Base-by-base conservation (phyloP, 352 stramenopile genomes). In the Phytophthora constricta region DNA sequence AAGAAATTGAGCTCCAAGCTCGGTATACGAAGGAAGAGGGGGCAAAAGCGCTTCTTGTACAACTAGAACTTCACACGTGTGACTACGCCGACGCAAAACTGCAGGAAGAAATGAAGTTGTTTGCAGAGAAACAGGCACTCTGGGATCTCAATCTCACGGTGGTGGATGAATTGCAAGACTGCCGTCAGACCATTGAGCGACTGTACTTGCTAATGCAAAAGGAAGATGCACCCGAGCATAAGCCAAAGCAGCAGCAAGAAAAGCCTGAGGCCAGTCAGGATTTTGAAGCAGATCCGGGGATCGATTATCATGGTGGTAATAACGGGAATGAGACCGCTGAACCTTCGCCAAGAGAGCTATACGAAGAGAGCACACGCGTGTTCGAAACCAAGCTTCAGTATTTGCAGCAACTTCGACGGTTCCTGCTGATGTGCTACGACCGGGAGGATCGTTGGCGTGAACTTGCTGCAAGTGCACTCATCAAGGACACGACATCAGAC, bases 341-440 rank as follows among this genome's bases (percentile, higher is more conserved):
- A 1, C 4, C 53, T 54, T 60, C 60, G 1, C 26, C 63, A 27
- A 43, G 39, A 41, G 60, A 80, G n/a, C 43, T 79, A 2, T 70
- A 74, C 9, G 57, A 86, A n/a, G 79, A 86, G 39, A 70, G 70
- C 9, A 64, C 62, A 2, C 70, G 58, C 8, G 56, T 84, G 10
- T 84, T 91, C 42, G 77, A 88, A 34, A 64, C 69, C 9, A 91
- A 91, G 20, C 58, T 86, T 5, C 59, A 82, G 49, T 74, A 59
- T 13, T 31, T 87, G 33, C 75, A 90, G 49, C 65, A 84, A 27
- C 62, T 82, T 17, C 71, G 86, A 1, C 68, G 82, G 33, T 89
- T 88, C 56, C 55, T 92, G 23, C 26, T 90, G 25, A 53, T 83
- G 25, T 90, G 83, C 56, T 93, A 93, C 62, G 78, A 84, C 5